phyloP scores from a whole-genome alignment of 2,329 filamentous ascomycete genomes.

The Diaporthe sp. region DNA sequence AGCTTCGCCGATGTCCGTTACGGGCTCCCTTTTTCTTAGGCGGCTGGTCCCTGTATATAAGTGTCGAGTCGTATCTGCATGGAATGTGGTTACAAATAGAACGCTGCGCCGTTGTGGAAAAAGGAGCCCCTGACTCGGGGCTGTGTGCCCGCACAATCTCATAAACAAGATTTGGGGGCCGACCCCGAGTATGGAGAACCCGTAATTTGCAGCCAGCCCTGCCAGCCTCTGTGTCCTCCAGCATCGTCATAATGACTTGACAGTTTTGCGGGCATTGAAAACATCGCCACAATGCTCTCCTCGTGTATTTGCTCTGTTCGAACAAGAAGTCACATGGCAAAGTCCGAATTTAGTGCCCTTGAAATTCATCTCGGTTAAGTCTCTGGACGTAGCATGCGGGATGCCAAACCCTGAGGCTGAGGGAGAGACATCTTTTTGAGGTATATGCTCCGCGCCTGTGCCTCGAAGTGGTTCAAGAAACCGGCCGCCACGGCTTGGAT shows the following conservation, averaged over 20 bases:
- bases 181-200: neutral
- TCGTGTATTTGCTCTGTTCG: neutral
- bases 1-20: slow-evolving; percentile 28
- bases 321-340: neutral
- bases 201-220: neutral
- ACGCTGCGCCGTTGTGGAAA: neutral
- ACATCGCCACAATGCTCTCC: neutral
- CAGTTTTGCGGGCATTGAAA: neutral
- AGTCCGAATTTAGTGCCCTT: slow-evolving; percentile 2
- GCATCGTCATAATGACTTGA: slow-evolving; percentile 14
- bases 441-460: slow-evolving; percentile 7
- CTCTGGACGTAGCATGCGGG: neutral
- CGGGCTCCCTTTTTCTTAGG: neutral
- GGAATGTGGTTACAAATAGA: slow-evolving; percentile 20
- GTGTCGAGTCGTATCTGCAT: slow-evolving; percentile 13
- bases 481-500: neutral
- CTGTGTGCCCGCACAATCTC: slow-evolving; percentile 9
- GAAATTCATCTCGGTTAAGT: slow-evolving; percentile 6
- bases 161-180: slow-evolving; percentile 2
- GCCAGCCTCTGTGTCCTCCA: neutral
- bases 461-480: neutral
- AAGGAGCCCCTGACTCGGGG: slow-evolving; percentile 9
- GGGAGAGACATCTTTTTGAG: neutral
- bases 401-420: neutral
- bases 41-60: slow-evolving; percentile 12